These are phyloP conservation scores for Hygrocybe punicea DNA, from an alignment of 768 basidiomycete genomes.

Conservation along the genomic window DNA sequence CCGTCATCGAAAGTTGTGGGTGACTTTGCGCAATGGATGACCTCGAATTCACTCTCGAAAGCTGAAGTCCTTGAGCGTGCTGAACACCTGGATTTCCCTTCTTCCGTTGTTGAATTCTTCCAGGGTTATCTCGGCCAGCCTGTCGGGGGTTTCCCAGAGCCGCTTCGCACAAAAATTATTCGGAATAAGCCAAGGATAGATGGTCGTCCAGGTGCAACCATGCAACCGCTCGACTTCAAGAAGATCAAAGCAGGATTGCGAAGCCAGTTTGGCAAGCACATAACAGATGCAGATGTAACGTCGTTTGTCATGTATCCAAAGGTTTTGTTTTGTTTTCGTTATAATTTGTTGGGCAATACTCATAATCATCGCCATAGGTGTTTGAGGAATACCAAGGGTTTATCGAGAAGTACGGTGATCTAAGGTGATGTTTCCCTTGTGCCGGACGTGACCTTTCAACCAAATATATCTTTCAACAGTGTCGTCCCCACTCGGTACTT, in stretches of 20 bases:
- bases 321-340: conserved; percentile 41
- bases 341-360: not conserved
- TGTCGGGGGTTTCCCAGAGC: conserved; percentile 98
- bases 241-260: conserved; percentile 91
- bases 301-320: conserved; percentile 99
- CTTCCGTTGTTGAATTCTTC: conserved; percentile 97
- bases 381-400: conserved; percentile 97
- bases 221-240: conserved; percentile 90
- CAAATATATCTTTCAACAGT: conserved; percentile 39
- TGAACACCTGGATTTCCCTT: conserved; percentile 93
- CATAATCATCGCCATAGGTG: conserved; percentile 49
- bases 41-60: conserved; percentile 86
- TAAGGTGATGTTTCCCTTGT: conserved; percentile 56
- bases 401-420: conserved; percentile 91
- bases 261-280: conserved; percentile 92
- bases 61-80: conserved; percentile 83
- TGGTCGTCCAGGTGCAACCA: conserved; percentile 83
- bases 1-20: conserved; percentile 99
- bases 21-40: conserved; percentile 99
- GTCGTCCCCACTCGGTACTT: conserved; percentile 97
- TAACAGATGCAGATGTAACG: conserved; percentile 88
- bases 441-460: conserved; percentile 8
- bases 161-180: conserved; percentile 86
- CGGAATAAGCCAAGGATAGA: conserved; percentile 93
- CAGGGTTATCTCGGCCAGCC: conserved; percentile 98